A percentile compares a stretch with the other conserved stretches of the same genome.
Conservation (phyloP, 2,329 filamentous ascomycete genomes). For the Aspergillus sp. region DNA sequence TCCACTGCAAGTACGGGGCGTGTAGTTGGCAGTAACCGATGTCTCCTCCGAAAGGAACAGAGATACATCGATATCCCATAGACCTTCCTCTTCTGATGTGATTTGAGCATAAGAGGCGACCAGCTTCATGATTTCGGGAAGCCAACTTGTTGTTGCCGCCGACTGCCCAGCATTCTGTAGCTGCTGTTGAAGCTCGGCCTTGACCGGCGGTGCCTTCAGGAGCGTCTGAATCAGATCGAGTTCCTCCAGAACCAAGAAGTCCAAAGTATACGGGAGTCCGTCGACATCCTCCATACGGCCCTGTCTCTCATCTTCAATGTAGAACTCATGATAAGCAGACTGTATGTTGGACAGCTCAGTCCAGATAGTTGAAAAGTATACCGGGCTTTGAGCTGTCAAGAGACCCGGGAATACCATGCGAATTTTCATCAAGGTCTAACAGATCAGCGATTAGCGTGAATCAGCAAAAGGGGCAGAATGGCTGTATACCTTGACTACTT, state of each 20-base stretch:
- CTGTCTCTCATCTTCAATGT: conserved; percentile 82
- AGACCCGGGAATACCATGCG: conserved; percentile 79
- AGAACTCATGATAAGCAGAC: conserved; percentile 74
- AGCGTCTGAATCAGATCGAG: conserved; percentile 93
- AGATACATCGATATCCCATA: conserved; percentile 97
- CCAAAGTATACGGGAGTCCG: conserved; percentile 87
- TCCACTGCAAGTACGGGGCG: conserved; percentile 85
- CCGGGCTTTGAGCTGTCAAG: conserved; percentile 77
- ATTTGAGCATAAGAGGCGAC: conserved; percentile 85
- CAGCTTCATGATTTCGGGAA: conserved; percentile 83
- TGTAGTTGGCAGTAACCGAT: conserved; percentile 93
- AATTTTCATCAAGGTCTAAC: conserved; percentile 81
- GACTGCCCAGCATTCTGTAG: conserved; percentile 61
- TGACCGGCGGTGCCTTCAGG: conserved; percentile 82
- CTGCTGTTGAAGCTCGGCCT: conserved; percentile 82
- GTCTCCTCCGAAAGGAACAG: conserved; percentile 94
- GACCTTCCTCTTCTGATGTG: conserved; percentile 84
- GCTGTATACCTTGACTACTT: conserved; percentile 73
- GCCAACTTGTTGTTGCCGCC: conserved; percentile 71
- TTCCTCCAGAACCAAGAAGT: conserved; percentile 91
- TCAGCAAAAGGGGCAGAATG: conserved; percentile 1
- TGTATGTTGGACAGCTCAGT: conserved; percentile 77
- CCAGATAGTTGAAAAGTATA: conserved; percentile 86
- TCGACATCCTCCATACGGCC: conserved; percentile 88
- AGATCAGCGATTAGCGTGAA: conserved; percentile 16